Conservation (phyloP, 306 rosid genomes). For the Casuarina glauca region DNA sequence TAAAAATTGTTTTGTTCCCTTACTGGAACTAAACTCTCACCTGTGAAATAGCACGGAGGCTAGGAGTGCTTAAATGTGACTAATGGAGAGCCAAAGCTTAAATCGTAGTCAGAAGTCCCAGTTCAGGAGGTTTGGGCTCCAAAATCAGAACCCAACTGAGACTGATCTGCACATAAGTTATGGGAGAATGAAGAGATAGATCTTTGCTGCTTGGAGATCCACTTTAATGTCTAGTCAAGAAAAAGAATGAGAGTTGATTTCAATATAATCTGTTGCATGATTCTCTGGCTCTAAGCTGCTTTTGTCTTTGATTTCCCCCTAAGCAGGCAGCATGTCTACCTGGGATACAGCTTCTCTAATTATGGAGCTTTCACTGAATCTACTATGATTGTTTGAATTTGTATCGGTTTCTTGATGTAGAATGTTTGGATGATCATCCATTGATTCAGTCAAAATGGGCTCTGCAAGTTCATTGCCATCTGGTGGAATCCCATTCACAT, state of each 20-base stretch:
- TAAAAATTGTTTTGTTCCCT: not conserved
- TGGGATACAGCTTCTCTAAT: not conserved
- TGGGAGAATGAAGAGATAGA: not conserved
- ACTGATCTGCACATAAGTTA: not conserved
- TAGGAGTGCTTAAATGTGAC: not conserved
- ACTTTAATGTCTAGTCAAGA: not conserved
- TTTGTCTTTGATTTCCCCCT: not conserved
- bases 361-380: not conserved
- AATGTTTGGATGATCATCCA: not conserved
- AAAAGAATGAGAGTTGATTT: not conserved
- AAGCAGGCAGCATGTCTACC: not conserved
- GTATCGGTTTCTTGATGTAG: not conserved
- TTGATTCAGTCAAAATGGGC: not conserved
- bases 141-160: not conserved
- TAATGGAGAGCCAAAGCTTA: not conserved
- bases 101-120: not conserved
- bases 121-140: not conserved
- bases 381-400: not conserved
- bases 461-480: not conserved
- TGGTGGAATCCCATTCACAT: conserved; percentile 6
- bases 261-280: not conserved
- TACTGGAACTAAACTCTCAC: not conserved
- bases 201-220: too few relatives aligned
- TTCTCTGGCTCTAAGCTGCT: not conserved
- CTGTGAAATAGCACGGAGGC: not conserved